These are phyloP conservation scores for Beta corolliflora DNA, from an alignment of 179 eudicot genomes.

Conservation along the genomic window DNA sequence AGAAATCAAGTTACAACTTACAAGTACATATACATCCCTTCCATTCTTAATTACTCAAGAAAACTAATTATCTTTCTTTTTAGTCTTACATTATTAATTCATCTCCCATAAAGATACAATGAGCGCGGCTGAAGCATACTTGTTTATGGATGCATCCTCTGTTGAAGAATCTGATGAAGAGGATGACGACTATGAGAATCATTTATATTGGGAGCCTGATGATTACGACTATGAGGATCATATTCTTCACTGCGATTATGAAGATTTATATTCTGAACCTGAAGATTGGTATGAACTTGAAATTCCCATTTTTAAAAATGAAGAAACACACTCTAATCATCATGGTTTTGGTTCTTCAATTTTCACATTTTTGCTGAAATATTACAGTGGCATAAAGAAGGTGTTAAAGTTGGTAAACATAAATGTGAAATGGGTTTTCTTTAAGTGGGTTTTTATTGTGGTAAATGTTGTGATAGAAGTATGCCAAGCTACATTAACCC, in stretches of 20 bases:
- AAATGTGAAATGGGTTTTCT: background rate
- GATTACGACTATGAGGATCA: too few species aligned
- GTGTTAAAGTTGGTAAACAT: background rate
- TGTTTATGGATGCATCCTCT: background rate
- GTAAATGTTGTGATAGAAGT: constrained; percentile 19
- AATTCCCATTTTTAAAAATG: background rate
- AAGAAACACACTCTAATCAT: background rate
- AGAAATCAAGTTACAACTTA: too few species aligned
- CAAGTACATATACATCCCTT: too few species aligned
- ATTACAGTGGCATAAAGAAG: background rate
- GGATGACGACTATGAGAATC: too few species aligned
- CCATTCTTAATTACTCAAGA: too few species aligned
- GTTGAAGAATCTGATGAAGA: background rate
- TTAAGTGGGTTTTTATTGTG: background rate
- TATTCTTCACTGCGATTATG: too few species aligned
- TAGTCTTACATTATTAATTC: too few species aligned
- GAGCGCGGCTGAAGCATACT: background rate
- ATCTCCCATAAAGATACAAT: background rate
- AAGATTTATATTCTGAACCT: too few species aligned
- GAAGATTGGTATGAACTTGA: background rate
- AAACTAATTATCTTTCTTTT: too few species aligned
- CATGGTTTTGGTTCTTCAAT: background rate
- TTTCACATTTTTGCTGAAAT: background rate
- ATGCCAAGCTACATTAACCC: constrained; percentile 10
- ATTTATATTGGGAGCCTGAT: too few species aligned